A percentile compares a stretch with the other conserved stretches of the same genome.
phyloP scores from a whole-genome alignment of 345 rosid genomes.

The Citrus glauca region DNA sequence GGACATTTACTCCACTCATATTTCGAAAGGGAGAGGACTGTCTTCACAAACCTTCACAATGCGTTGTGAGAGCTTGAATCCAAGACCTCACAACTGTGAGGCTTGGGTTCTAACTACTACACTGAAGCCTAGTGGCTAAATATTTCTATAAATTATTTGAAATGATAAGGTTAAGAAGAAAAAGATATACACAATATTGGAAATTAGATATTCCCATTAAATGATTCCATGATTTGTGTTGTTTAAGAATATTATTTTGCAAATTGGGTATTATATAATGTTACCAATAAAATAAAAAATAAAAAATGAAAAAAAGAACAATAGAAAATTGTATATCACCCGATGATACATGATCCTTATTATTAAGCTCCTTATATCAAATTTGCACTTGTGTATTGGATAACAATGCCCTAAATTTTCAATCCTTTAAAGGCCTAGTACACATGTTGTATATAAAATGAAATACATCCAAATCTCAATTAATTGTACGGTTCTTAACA shows the following conservation, averaged over 20 bases:
- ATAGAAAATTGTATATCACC: no score
- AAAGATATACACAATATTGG: background rate
- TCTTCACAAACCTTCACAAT: no score
- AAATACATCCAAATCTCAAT: background rate
- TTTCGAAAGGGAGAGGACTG: no score
- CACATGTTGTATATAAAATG: no score
- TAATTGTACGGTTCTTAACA: background rate
- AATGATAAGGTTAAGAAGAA: background rate
- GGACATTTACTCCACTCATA: no score
- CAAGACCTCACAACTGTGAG: no score
- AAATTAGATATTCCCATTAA: background rate
- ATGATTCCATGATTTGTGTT: background rate
- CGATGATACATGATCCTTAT: background rate
- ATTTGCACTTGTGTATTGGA: background rate
- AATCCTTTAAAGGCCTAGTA: background rate
- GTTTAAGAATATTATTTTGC: background rate
- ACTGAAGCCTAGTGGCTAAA: no score
- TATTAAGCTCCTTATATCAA: background rate
- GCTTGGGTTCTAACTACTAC: no score
- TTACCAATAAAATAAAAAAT: no score
- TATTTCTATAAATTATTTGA: background rate
- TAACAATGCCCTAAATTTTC: background rate
- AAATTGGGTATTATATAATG: no score
- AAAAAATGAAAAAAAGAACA: no score
- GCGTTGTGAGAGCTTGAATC: no score